Evolutionary conservation across 139 green algal species (phyloP), one percentile per base, ranked within the genome.

Genomic region (Gonium pectorale): DNA sequence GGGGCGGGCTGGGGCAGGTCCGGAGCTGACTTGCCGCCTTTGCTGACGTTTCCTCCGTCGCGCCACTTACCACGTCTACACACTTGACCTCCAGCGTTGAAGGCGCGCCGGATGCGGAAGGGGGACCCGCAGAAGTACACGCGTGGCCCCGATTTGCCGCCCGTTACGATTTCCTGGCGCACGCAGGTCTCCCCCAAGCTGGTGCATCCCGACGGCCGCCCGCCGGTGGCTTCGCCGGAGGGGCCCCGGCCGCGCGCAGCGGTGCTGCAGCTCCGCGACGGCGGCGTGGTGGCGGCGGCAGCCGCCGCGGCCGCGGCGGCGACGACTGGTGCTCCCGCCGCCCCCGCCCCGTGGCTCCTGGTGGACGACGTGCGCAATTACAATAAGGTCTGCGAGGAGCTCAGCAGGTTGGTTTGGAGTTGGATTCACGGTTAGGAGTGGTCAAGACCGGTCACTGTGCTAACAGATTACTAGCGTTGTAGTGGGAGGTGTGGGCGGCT

Each of bases 361-460:
- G 37, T 81, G 52, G 52, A 69, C 15, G 54, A 81, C 40, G 73
- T 81, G 2, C 26, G 27, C 27, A 40, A 40, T 3, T 81, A 81
- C 73, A 8, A 69, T 27, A 54, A 38, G 37, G 56, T 81, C 4
- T 54, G 52, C 38, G 29, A 68, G 0, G 73, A 81, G 54, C 26
- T 81, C 27, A 69, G 54, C 73, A 68, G 54, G 54, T 54, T 27
- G 27, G 38, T 71, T 33, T 15, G 19, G 27, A 64, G 56, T 9
- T 64, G n/a, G n/a, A n/a, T n/a, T n/a, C n/a, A n/a, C n/a, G n/a
- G n/a, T n/a, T n/a, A n/a, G n/a, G n/a, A n/a, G n/a, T n/a, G n/a
- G n/a, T n/a, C n/a, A n/a, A n/a, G n/a, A n/a, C n/a, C n/a, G n/a
- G n/a, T n/a, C n/a, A n/a, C n/a, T n/a, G n/a, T n/a, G n/a, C n/a